A percentile compares a stretch with the other conserved stretches of the same genome.
Conservation (phyloP, 805 yeast genomes). For the Cyberlindnera xylosilytica region DNA sequence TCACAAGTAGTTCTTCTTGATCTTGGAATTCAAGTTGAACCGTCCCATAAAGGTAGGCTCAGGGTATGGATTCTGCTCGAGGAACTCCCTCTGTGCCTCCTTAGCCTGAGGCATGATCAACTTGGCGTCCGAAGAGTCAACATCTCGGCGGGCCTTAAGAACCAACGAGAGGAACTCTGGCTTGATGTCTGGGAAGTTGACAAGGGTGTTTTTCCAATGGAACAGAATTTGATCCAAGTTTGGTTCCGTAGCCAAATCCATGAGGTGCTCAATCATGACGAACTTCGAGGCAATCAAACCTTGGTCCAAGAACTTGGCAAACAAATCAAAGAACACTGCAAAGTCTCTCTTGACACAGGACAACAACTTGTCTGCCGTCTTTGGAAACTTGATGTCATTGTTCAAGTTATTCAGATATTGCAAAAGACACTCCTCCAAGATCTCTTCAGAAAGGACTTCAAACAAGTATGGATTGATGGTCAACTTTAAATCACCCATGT, state of each 20-base stretch:
- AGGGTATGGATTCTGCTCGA: slow-evolving; percentile 6
- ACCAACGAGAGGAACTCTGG: slow-evolving; percentile 64
- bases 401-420: slow-evolving; percentile 47
- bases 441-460: slow-evolving; percentile 50
- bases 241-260: slow-evolving; percentile 50
- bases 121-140: slow-evolving; percentile 25
- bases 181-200: slow-evolving; percentile 75
- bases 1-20: slow-evolving; percentile 16
- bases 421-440: slow-evolving; percentile 49
- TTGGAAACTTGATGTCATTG: slow-evolving; percentile 39
- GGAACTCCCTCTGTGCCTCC: slow-evolving; percentile 8
- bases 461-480: slow-evolving; percentile 51
- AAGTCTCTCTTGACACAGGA: slow-evolving; percentile 62
- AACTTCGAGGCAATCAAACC: slow-evolving; percentile 47
- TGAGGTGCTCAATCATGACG: slow-evolving; percentile 56
- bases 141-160: slow-evolving; percentile 42
- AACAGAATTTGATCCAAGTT: slow-evolving; percentile 44
- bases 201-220: slow-evolving; percentile 60
- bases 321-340: slow-evolving; percentile 49
- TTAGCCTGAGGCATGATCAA: slow-evolving; percentile 14
- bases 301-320: slow-evolving; percentile 42
- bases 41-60: slow-evolving; percentile 19
- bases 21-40: slow-evolving; percentile 10
- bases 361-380: slow-evolving; percentile 38
- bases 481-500: slow-evolving; percentile 59